Conservation (phyloP, 805 yeast genomes). For the Spencermartinsiella europaea region DNA sequence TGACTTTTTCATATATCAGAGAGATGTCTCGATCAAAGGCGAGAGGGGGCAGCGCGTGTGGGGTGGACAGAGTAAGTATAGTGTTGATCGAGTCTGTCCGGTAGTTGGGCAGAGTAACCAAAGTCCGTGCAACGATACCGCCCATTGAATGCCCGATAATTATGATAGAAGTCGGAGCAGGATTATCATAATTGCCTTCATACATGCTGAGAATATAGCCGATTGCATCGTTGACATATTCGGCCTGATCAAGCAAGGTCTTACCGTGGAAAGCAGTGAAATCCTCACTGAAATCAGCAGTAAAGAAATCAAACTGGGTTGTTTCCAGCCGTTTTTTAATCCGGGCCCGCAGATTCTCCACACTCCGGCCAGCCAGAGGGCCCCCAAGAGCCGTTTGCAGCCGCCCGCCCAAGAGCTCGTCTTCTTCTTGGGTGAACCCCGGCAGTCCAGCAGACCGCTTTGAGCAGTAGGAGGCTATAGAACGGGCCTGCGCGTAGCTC, state of each 20-base stretch:
- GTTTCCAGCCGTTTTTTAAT: background rate
- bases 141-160: conserved; percentile 96
- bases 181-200: conserved; percentile 25
- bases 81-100: conserved; percentile 69
- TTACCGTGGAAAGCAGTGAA: conserved; percentile 95
- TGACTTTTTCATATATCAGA: conserved; percentile 65
- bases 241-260: conserved; percentile 90
- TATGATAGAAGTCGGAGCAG: conserved; percentile 63
- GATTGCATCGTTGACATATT: conserved; percentile 84
- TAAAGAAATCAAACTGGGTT: conserved; percentile 62
- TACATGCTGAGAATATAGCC: conserved; percentile 69
- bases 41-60: conserved; percentile 88
- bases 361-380: background rate
- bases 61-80: conserved; percentile 80
- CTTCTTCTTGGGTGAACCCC: background rate
- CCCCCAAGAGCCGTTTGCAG: background rate
- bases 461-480: conserved; percentile 76
- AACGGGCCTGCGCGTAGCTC: conserved; percentile 74
- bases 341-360: background rate
- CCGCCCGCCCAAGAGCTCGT: background rate
- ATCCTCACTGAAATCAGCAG: conserved; percentile 94
- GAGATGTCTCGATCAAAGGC: conserved; percentile 88
- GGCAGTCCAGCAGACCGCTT: conserved; percentile 40
- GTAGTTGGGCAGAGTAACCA: conserved; percentile 77
- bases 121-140: conserved; percentile 84